Base-by-base conservation (phyloP, 2,329 filamentous ascomycete genomes). In the Aspergillus neoniger region DNA sequence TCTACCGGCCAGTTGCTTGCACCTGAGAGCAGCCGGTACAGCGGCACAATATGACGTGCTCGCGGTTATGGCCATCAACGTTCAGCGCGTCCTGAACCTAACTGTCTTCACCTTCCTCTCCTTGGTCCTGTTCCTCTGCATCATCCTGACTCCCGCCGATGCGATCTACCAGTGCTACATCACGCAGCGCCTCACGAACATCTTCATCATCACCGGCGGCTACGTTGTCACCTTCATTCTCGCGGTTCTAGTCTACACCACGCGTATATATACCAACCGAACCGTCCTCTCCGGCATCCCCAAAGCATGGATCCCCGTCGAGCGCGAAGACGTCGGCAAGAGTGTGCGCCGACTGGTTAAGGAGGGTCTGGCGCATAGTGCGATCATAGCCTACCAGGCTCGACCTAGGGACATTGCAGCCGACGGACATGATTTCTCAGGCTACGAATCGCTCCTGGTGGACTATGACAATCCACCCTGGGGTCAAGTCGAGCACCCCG, bases 251-350 rank as follows among this genome's bases (percentile, higher is more conserved):
- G 86, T 97, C 69, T 97, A 96, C 75, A 85, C 88, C 58, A 86
- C 88, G 56, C 85, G 95, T n/a, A 85, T 97, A 19, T 97, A 94
- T 77, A 91, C 94, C 56, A 96, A 91, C 70, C 87, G 91, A 63
- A 90, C 85, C 49, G 87, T 91, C 8, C 83, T 98, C 8, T 86
- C 88, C 17, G 88, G 86, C 4, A 96, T 99, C 61, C 95, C 95
- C 1, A 95, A 94, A 75, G 81, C 86, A 57, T 96, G 91, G 85
- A 85, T 96, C 15, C 93, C 93, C 0, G 83, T 96, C 64, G 91
- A 95, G 68, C 91, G 91, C 73, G 90, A 89, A 65, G 92, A 97
- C 73, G 85, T 97, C 48, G 86, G 85, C 48, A 88, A 87, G 66
- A 83, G 84, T 58, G 91, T 97, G 41, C 83, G 91, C 70, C 85